phyloP scores from a whole-genome alignment of 257 asterid species.

The Nicotiana benthamiana region DNA sequence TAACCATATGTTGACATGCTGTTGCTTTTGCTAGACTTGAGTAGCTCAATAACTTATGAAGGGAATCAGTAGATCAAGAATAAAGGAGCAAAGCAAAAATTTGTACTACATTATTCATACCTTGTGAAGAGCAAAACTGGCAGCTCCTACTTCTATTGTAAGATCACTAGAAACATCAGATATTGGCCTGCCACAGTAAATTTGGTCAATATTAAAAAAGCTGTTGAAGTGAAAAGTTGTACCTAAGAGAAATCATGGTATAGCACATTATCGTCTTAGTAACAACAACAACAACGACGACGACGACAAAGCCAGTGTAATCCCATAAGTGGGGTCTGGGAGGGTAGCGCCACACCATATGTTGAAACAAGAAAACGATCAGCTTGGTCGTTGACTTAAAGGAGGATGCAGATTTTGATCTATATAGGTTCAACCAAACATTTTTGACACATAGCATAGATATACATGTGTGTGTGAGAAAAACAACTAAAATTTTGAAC shows the following conservation, averaged over 20 bases:
- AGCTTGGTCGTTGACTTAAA: too few relatives aligned
- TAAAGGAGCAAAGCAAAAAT: neutral
- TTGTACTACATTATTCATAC: slow-evolving; percentile 30
- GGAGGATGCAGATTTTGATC: neutral
- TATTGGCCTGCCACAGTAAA: slow-evolving; percentile 61
- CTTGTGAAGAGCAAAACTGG: slow-evolving; percentile 76
- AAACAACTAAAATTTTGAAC: too few relatives aligned
- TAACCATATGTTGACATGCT: neutral
- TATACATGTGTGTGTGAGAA: too few relatives aligned
- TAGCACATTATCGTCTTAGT: neutral
- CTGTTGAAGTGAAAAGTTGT: neutral
- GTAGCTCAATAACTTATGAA: neutral
- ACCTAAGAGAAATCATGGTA: neutral
- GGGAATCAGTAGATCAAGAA: neutral
- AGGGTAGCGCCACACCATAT: neutral
- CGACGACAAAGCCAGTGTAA: too few relatives aligned
- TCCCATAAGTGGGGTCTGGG: too few relatives aligned
- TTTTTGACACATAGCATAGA: neutral
- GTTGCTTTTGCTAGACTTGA: neutral
- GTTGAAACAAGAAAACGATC: neutral
- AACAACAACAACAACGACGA: too few relatives aligned
- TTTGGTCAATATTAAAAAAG: neutral
- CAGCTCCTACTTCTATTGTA: slow-evolving; percentile 63
- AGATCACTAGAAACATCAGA: slow-evolving; percentile 96
- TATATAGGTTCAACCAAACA: neutral